Evolutionary conservation across 2,329 filamentous ascomycete species (phyloP).

Genomic region (Sclerotinia sclerotiorum): DNA sequence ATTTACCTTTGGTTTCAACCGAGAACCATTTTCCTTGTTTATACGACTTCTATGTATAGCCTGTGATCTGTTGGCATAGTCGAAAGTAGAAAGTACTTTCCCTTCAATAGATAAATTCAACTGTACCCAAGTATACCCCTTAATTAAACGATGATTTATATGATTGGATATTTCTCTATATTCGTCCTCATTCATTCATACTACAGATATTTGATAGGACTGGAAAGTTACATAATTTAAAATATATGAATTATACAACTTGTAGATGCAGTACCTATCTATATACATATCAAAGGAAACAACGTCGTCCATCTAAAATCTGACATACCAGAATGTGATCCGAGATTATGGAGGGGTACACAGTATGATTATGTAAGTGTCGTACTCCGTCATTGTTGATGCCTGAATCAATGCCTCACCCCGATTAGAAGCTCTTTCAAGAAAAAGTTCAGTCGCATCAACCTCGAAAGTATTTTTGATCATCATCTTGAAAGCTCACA

Average conservation of each 20-base stretch:
- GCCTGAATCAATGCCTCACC: constrained; percentile 16
- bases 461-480: constrained; percentile 21
- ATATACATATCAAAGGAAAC: background rate
- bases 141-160: background rate
- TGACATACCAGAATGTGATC: constrained; percentile 12
- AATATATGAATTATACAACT: too few species aligned
- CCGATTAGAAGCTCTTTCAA: constrained; percentile 24
- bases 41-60: too few species aligned
- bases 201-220: accelerated
- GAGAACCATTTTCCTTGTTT: accelerated
- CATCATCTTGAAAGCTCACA: constrained; percentile 14
- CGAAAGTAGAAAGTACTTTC: background rate
- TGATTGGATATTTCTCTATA: background rate
- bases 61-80: background rate
- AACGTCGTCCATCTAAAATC: background rate
- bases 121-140: background rate
- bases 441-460: constrained; percentile 26
- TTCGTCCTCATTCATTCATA: background rate
- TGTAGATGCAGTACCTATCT: background rate
- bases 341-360: constrained; percentile 1
- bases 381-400: constrained; percentile 8
- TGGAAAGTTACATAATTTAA: too few species aligned
- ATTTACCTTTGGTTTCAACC: background rate
- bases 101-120: background rate
- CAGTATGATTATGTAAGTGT: constrained; percentile 9